These are phyloP conservation scores for Zalaria obscura DNA, from an alignment of 2,329 filamentous ascomycete species.

Conservation along the genomic window DNA sequence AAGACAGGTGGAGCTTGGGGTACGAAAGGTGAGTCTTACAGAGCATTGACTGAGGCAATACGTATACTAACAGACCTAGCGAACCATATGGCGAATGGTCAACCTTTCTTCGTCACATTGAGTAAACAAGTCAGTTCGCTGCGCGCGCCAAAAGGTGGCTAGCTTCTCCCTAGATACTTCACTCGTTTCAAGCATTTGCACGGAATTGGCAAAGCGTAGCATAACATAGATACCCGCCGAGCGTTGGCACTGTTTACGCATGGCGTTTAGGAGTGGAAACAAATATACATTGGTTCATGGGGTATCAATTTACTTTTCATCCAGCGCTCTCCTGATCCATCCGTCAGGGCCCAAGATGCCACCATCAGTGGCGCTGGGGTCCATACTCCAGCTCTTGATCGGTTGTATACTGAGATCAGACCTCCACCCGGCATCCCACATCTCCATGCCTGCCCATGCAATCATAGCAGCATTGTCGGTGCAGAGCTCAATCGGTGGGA, in stretches of 20 bases:
- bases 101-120: conserved; percentile 30
- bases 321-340: not conserved
- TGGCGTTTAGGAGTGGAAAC: no score
- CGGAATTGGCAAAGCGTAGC: not conserved
- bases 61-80: conserved; percentile 3
- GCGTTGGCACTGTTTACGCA: not conserved
- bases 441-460: conserved; percentile 83
- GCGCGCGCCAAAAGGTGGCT: conserved; percentile 11
- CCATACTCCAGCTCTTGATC: conserved; percentile 61
- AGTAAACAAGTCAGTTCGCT: conserved; percentile 29
- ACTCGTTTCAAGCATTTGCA: not conserved
- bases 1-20: conserved; percentile 25
- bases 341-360: conserved; percentile 48
- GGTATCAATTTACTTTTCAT: no score
- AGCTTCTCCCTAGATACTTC: not conserved
- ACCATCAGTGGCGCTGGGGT: conserved; percentile 43
- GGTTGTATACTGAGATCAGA: conserved; percentile 47
- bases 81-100: conserved; percentile 28
- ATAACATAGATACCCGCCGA: not conserved
- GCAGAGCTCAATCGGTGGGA: conserved; percentile 65
- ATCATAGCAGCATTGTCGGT: conserved; percentile 98
- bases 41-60: not conserved
- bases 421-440: conserved; percentile 67
- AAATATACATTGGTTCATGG: no score
- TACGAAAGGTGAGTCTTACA: conserved; percentile 18